Conservation (phyloP, 23 red algal species). For the Gracilaria caudata region DNA sequence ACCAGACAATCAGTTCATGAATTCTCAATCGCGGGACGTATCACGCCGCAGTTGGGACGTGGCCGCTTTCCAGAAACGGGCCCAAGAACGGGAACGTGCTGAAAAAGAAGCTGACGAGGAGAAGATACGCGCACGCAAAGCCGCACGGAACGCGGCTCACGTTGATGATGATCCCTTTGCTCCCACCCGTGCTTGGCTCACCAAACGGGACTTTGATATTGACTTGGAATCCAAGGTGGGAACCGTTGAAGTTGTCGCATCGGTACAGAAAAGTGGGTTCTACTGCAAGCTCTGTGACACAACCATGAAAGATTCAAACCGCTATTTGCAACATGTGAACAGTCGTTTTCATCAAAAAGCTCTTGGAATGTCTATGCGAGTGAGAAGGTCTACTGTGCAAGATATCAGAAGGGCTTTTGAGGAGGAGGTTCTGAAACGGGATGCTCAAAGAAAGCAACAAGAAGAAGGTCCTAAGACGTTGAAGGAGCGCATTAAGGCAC, state of each 20-base stretch:
- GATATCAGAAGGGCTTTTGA: constrained; percentile 75
- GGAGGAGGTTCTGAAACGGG: constrained; percentile 16
- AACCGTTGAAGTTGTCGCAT: constrained; percentile 50
- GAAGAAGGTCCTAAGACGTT: constrained; percentile 3
- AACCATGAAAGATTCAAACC: constrained; percentile 71
- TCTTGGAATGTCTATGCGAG: constrained; percentile 79
- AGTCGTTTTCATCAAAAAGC: constrained; percentile 77
- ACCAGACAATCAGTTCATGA: not conserved
- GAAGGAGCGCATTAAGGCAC: constrained; percentile 5
- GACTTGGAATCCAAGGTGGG: constrained; percentile 61
- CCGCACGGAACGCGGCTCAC: constrained; percentile 26
- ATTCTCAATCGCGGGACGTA: constrained; percentile 27
- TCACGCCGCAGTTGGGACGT: constrained; percentile 68
- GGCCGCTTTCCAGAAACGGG: constrained; percentile 51
- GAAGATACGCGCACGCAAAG: constrained; percentile 42
- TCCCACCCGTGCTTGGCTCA: constrained; percentile 57
- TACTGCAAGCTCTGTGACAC: constrained; percentile 78
- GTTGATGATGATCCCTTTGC: constrained; percentile 68
- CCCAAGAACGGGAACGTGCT: constrained; percentile 27
- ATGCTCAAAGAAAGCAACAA: not conserved
- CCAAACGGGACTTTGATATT: constrained; percentile 32
- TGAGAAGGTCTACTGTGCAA: constrained; percentile 49
- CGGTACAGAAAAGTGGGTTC: constrained; percentile 60
- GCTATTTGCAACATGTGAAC: constrained; percentile 83
- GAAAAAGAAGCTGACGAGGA: constrained; percentile 41